Evolutionary conservation across 768 basidiomycete species (phyloP).

Genomic region (Leccinum longicurvipes): DNA sequence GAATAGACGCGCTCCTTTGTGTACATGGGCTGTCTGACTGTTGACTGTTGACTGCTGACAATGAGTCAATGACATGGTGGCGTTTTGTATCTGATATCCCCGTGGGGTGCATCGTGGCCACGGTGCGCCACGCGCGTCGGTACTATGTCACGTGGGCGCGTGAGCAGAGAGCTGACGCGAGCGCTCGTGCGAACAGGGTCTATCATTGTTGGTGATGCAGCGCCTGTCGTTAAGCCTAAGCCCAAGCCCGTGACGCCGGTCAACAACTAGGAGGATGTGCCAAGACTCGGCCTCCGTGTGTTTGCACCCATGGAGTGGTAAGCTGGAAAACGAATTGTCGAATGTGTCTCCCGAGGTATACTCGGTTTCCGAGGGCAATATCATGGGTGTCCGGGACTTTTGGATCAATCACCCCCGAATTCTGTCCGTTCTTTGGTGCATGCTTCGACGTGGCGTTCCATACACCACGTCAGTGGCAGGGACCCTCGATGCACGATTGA

Average conservation of each 20-base stretch:
- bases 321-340: background rate
- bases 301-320: background rate
- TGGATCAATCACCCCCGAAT: background rate
- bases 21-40: too few species aligned
- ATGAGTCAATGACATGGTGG: background rate
- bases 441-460: background rate
- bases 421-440: background rate
- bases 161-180: background rate
- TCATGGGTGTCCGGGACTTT: too few species aligned
- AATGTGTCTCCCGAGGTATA: background rate
- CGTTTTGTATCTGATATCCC: background rate
- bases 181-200: background rate
- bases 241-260: background rate
- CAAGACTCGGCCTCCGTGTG: background rate
- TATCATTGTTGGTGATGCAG: background rate
- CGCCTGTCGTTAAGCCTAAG: background rate
- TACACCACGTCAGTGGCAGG: background rate
- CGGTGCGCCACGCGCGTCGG: too few species aligned
- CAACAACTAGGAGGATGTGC: background rate
- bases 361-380: background rate
- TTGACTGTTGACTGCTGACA: too few species aligned
- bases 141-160: background rate
- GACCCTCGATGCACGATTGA: background rate
- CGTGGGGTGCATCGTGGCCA: background rate
- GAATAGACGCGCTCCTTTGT: background rate